phyloP scores from a whole-genome alignment of 2,329 filamentous ascomycete species.

The Fusarium sp. region DNA sequence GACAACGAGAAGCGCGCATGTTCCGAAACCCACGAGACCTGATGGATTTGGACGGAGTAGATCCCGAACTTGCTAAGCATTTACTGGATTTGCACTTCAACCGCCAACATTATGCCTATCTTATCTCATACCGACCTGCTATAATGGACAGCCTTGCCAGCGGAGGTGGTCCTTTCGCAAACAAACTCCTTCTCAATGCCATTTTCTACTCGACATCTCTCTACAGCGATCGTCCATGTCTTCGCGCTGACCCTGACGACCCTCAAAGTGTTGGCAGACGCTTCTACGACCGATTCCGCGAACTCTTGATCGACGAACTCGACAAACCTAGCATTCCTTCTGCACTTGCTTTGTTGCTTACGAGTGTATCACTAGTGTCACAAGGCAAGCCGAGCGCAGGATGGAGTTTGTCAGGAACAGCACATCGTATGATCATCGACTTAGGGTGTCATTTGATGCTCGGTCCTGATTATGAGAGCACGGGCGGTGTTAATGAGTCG shows the following conservation, averaged over 20 bases:
- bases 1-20: conserved; percentile 48
- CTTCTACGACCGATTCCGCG: conserved; percentile 54
- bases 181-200: conserved; percentile 54
- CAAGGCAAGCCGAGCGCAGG: conserved; percentile 51
- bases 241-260: conserved; percentile 49
- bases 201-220: conserved; percentile 55
- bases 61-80: conserved; percentile 51
- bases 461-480: conserved; percentile 43
- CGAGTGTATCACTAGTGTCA: conserved; percentile 48
- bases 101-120: conserved; percentile 51
- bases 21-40: conserved; percentile 46
- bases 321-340: conserved; percentile 53
- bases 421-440: conserved; percentile 54
- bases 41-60: conserved; percentile 51
- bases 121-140: conserved; percentile 53
- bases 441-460: conserved; percentile 52
- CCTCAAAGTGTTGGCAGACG: conserved; percentile 49
- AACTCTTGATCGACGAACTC: conserved; percentile 50
- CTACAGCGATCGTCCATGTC: conserved; percentile 52
- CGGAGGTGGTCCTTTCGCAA: conserved; percentile 50
- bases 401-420: conserved; percentile 52
- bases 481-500: conserved; percentile 41
- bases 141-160: conserved; percentile 53
- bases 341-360: conserved; percentile 49
- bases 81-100: conserved; percentile 54